Evolutionary conservation across 345 rosid genomes (phyloP), one percentile per base, ranked within the genome.

Genomic region (Raphanus sativus): DNA sequence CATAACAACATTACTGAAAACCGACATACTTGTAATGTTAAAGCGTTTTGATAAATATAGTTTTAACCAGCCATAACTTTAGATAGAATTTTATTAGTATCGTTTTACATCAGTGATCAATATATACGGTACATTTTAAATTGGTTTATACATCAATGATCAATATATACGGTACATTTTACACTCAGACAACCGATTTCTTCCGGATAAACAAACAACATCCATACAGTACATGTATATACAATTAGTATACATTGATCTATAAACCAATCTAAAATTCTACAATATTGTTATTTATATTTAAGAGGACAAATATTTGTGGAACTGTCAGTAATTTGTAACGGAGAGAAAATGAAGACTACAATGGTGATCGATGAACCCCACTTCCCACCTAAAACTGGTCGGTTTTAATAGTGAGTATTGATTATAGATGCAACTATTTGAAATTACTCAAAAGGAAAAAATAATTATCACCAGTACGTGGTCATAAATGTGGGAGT

Each of bases 311-410:
- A 48, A 13, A 52, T 52, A 52, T 15, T 52, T 52, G 58, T 52
- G 62, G 62, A 71, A 56, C 15, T 71, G 73, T 29, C 32, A 71
- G 54, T 71, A 77, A 65, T 13, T 42, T 42, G 50, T 12, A 42
- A 12, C 55, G 77, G 62, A 30, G 24, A 52, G 58, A 0, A 52
- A 32, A 63, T 58, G 72, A 71, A 65, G 71, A 71, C 71, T 77
- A 77, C 67, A 56, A 40, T 40, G 66, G 52, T 77, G 59, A 76
- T 40, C 3, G 66, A 33, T 77, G 81, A 65, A 72, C 77, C 81
- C 81, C 81, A 77, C 81, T 65, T 78, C 77, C 73, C 77, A 78
- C 81, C 81, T 78, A 78, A 78, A 65, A 65, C 58, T 71, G 81
- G 77, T 62, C 73, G 81, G 81, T 71, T 77, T 65, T 13, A 42